A percentile compares a stretch with the other conserved stretches of the same genome.
These are phyloP conservation scores for Nakazawaea wickerhamii DNA, from an alignment of 805 yeast species.

Conservation along the genomic window DNA sequence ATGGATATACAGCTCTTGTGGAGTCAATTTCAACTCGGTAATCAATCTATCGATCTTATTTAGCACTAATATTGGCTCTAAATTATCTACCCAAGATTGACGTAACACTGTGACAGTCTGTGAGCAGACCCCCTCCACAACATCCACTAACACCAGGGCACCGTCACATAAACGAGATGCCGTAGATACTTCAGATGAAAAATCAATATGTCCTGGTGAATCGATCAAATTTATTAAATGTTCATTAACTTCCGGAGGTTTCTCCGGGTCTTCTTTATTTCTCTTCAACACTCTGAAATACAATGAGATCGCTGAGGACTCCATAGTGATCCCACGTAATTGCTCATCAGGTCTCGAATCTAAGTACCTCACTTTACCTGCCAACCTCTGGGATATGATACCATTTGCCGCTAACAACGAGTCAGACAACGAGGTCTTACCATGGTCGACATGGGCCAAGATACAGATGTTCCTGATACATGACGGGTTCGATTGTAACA, in stretches of 20 bases:
- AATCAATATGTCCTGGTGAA: conserved; percentile 99
- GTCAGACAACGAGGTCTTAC: conserved; percentile 93
- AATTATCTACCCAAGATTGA: conserved; percentile 91
- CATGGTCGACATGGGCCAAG: conserved; percentile 97
- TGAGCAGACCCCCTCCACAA: conserved; percentile 97
- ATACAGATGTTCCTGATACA: conserved; percentile 87
- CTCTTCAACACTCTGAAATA: conserved; percentile 66
- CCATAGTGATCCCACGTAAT: conserved; percentile 95
- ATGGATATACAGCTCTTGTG: conserved; percentile 82
- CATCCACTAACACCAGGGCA: conserved; percentile 91
- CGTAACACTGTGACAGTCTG: conserved; percentile 93
- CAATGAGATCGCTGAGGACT: conserved; percentile 90
- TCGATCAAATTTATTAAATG: conserved; percentile 88
- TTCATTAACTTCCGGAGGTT: conserved; percentile 51
- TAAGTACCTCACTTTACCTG: conserved; percentile 88
- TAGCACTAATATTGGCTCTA: conserved; percentile 81
- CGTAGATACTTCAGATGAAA: conserved; percentile 92
- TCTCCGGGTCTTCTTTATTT: conserved; percentile 25
- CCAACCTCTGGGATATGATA: conserved; percentile 88
- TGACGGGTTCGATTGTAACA: conserved; percentile 64
- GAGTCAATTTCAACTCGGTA: conserved; percentile 73
- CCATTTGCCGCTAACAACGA: conserved; percentile 93
- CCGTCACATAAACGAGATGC: conserved; percentile 97
- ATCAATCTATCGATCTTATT: conserved; percentile 89
- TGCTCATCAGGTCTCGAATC: conserved; percentile 97